Percentiles rank a stretch among this genome's conserved stretches.
Conservation (phyloP, 2,329 filamentous ascomycete genomes). For the Lachnellula hyalina region DNA sequence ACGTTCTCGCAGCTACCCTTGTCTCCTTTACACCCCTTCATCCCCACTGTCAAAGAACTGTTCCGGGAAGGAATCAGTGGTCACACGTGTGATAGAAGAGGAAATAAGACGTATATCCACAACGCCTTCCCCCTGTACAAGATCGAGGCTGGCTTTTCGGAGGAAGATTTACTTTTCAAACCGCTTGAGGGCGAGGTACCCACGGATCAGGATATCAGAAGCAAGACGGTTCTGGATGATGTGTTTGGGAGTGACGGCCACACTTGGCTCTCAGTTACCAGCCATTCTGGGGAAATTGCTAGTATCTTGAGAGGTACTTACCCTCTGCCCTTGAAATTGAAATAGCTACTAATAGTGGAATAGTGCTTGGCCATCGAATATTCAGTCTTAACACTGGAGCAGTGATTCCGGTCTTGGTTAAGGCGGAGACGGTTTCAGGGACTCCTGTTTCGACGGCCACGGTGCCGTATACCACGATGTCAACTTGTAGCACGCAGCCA, state of each 20-base stretch:
- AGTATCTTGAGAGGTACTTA: slow-evolving; percentile 39
- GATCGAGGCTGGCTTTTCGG: slow-evolving; percentile 58
- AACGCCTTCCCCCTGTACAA: slow-evolving; percentile 45
- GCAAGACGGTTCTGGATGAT: slow-evolving; percentile 48
- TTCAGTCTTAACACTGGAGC: slow-evolving; percentile 61
- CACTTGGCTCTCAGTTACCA: slow-evolving; percentile 55
- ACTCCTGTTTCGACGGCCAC: slow-evolving; percentile 14
- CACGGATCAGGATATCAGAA: slow-evolving; percentile 44
- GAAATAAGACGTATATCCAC: slow-evolving; percentile 48
- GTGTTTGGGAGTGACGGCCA: slow-evolving; percentile 48
- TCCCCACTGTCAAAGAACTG: slow-evolving; percentile 57
- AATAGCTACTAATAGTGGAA: background rate
- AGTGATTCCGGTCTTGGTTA: slow-evolving; percentile 62
- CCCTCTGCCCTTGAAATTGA: background rate
- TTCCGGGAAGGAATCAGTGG: slow-evolving; percentile 62
- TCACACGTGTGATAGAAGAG: slow-evolving; percentile 63
- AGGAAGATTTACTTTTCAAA: slow-evolving; percentile 48
- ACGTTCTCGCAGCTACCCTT: slow-evolving; percentile 53
- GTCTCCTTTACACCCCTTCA: slow-evolving; percentile 46
- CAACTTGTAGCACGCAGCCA: slow-evolving; percentile 30
- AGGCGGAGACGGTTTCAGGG: slow-evolving; percentile 42
- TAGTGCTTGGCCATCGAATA: slow-evolving; percentile 50
- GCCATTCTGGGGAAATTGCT: slow-evolving; percentile 53
- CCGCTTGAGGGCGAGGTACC: slow-evolving; percentile 37
- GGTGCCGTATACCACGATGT: slow-evolving; percentile 15